Percentiles rank a stretch among this genome's conserved stretches.
Conservation (phyloP, 2,329 filamentous ascomycete genomes). For the Davidsoniella virescens region DNA sequence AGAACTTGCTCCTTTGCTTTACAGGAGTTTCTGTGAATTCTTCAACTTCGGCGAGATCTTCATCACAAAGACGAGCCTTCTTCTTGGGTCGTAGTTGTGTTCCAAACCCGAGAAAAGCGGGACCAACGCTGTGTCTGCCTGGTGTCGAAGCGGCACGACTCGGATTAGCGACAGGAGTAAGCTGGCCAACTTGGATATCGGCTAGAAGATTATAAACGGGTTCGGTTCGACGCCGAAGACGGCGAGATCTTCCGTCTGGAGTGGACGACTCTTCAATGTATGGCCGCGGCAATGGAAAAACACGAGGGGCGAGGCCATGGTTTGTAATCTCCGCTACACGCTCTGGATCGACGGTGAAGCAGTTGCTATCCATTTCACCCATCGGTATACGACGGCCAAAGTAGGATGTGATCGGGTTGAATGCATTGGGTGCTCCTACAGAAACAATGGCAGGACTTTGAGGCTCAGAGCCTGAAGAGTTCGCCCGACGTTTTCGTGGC, state of each 20-base stretch:
- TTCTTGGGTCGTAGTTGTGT: slow-evolving; percentile 29
- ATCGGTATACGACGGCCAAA: slow-evolving; percentile 36
- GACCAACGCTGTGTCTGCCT: slow-evolving; percentile 16
- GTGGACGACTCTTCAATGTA: slow-evolving; percentile 28
- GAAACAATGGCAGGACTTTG: slow-evolving; percentile 11
- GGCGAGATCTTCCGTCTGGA: slow-evolving; percentile 19
- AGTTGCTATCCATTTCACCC: slow-evolving; percentile 47
- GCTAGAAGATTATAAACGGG: slow-evolving; percentile 30
- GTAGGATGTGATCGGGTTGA: slow-evolving; percentile 38
- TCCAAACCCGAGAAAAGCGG: slow-evolving; percentile 5
- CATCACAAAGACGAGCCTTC: slow-evolving; percentile 39
- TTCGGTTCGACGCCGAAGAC: slow-evolving; percentile 35
- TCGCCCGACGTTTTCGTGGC: slow-evolving; percentile 13
- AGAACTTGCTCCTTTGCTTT: slow-evolving; percentile 38
- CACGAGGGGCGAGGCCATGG: slow-evolving; percentile 34
- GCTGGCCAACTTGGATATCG: slow-evolving; percentile 7
- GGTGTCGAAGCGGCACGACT: slow-evolving; percentile 11
- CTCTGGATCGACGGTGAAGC: slow-evolving; percentile 36
- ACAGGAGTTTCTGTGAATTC: slow-evolving; percentile 17
- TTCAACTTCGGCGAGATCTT: slow-evolving; percentile 17
- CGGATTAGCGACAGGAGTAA: slow-evolving; percentile 11
- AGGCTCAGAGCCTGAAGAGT: slow-evolving; percentile 10
- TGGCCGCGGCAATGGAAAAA: slow-evolving; percentile 42
- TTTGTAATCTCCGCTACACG: slow-evolving; percentile 32
- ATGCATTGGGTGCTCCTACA: slow-evolving; percentile 16